Evolutionary conservation across 495 filamentous ascomycete species (phyloP).

Genomic region (Durotheca rogersii): DNA sequence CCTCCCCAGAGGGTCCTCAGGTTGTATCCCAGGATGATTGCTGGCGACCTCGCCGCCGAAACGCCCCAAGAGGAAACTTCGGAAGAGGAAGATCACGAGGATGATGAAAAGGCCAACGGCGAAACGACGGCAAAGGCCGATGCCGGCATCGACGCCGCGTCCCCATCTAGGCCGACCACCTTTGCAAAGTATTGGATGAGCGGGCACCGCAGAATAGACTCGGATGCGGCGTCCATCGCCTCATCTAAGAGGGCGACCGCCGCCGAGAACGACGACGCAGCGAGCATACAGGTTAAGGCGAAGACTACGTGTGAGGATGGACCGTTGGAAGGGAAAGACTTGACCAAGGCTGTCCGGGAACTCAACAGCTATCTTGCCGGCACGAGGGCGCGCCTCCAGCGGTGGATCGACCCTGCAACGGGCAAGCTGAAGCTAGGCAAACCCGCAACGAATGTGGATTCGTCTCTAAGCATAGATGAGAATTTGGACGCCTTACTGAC

Average conservation of each 20-base stretch:
- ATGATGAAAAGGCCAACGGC: slow-evolving; percentile 50
- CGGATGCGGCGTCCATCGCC: slow-evolving; percentile 65
- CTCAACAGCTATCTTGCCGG: slow-evolving; percentile 84
- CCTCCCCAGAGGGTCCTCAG: slow-evolving; percentile 86
- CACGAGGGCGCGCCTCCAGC: slow-evolving; percentile 76
- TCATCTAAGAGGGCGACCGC: slow-evolving; percentile 51
- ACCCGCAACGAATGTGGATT: slow-evolving; percentile 49
- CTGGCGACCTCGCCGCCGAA: slow-evolving; percentile 70
- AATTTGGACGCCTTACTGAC: slow-evolving; percentile 51
- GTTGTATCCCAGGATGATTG: slow-evolving; percentile 79
- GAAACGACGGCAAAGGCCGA: slow-evolving; percentile 43
- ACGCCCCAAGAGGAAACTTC: slow-evolving; percentile 39
- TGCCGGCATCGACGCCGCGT: slow-evolving; percentile 36
- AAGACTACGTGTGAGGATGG: slow-evolving; percentile 39
- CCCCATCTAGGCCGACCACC: slow-evolving; percentile 43
- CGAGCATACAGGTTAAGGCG: slow-evolving; percentile 41
- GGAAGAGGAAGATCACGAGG: slow-evolving; percentile 46
- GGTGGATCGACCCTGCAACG: slow-evolving; percentile 71
- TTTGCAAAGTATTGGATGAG: slow-evolving; percentile 55
- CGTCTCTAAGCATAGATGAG: slow-evolving; percentile 47
- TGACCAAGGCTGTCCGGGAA: slow-evolving; percentile 75
- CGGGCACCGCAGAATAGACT: slow-evolving; percentile 54
- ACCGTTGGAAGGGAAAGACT: slow-evolving; percentile 71
- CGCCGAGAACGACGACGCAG: slow-evolving; percentile 50
- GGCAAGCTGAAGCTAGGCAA: slow-evolving; percentile 66